Evolutionary conservation across 2,329 filamentous ascomycete species (phyloP), one percentile per base, ranked within the genome.

Genomic region (Periconia macrospinosa): DNA sequence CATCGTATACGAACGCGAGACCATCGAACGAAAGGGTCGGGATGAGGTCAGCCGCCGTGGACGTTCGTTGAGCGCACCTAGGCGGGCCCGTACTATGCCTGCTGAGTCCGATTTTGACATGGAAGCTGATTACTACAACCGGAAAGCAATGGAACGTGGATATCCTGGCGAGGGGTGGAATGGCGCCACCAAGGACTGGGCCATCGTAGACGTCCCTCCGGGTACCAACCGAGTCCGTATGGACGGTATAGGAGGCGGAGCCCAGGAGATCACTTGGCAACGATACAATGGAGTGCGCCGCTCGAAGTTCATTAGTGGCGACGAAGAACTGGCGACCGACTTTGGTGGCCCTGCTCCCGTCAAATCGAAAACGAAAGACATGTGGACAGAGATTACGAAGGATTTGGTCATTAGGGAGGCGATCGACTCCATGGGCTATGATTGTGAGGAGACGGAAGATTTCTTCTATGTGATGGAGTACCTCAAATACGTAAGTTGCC

Each of bases 301-400:
- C 59, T 85, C 88, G 58, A 87, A 87, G 67, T 92, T 93, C 75
- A 80, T 88, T 46, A 83, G 88, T 2, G 88, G 90, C 54, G 87
- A 66, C 27, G 84, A 87, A 41, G 73, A 77, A 43, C 76, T 73
- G 52, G 71, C 74, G 75, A 76, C 67, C 41, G 79, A 75, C 57
- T 78, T 74, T 58, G 73, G 76, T 40, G 67, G 65, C 46, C 66
- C 71, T 57, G 52, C 49, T 15, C 56, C 60, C 27, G 59, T 67
- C 30, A 74, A 73, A 53, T 60, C 65, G n/a, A 77, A 75, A 59
- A 63, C 69, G 41, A 70, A 72, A 57, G 78, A 79, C 55, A 90
- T 96, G 79, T 97, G 93, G 93, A 99, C 94, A 0, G 94, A 97
- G 75, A 91, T 99, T 63, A 96, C 93, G 44, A 96, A 96, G 76